Conservation (phyloP, 1,284 basidiomycete species). For the Ustilago shanxiensis region DNA sequence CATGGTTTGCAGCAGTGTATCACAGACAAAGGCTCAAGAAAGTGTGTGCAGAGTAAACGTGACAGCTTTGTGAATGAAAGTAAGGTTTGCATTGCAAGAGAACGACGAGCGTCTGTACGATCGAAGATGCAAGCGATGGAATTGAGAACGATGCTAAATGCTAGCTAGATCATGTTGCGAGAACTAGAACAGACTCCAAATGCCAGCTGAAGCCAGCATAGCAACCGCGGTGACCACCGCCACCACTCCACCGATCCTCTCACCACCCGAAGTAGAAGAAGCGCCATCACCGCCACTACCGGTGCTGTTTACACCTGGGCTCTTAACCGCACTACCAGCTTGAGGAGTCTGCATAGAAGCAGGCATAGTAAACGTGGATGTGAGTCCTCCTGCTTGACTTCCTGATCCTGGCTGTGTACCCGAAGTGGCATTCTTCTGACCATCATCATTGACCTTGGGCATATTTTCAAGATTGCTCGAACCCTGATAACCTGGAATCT, state of each 20-base stretch:
- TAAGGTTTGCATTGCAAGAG: background rate
- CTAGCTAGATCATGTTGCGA: background rate
- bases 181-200: constrained; percentile 31
- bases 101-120: background rate
- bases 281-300: background rate
- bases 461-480: constrained; percentile 41
- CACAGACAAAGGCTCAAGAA: background rate
- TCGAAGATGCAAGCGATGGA: background rate
- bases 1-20: no score
- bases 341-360: constrained; percentile 16
- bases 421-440: constrained; percentile 7
- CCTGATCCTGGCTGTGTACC: constrained; percentile 1
- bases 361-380: constrained; percentile 21
- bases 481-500: constrained; percentile 36
- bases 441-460: constrained; percentile 33
- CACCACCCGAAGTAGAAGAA: background rate
- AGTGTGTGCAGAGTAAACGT: background rate
- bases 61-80: background rate
- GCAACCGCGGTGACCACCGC: constrained; percentile 12
- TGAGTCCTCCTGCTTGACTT: constrained; percentile 11
- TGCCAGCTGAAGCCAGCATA: constrained; percentile 13
- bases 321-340: background rate
- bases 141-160: background rate
- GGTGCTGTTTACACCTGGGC: background rate
- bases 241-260: constrained; percentile 4